Evolutionary conservation across 108 stramenopile genomes (phyloP).

Genomic region (Stephanodiscus triporus): DNA sequence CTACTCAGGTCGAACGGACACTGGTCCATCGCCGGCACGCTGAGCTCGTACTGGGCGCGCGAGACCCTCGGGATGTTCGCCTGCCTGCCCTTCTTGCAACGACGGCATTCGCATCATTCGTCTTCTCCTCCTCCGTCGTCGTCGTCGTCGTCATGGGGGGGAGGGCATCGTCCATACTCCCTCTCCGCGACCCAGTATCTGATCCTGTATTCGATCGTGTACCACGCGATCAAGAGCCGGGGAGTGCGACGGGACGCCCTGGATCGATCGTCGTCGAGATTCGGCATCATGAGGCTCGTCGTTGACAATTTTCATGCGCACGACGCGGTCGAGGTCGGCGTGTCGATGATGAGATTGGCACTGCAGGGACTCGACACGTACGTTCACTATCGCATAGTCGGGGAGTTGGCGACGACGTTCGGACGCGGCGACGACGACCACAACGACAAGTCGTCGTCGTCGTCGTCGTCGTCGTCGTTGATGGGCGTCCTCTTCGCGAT

Average conservation of each 20-base stretch:
- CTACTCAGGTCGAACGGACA: slow-evolving; percentile 49
- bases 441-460: background rate
- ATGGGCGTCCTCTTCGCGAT: slow-evolving; percentile 45
- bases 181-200: slow-evolving; percentile 51
- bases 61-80: slow-evolving; percentile 53
- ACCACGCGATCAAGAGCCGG: slow-evolving; percentile 58
- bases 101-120: background rate
- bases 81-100: slow-evolving; percentile 41
- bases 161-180: no score
- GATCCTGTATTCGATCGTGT: slow-evolving; percentile 52
- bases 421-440: background rate
- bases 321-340: slow-evolving; percentile 20
- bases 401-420: slow-evolving; percentile 32
- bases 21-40: slow-evolving; percentile 57
- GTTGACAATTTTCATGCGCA: slow-evolving; percentile 58
- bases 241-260: slow-evolving; percentile 54
- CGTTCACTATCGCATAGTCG: slow-evolving; percentile 51
- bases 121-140: no score
- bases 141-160: no score
- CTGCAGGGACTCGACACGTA: slow-evolving; percentile 54
- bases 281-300: slow-evolving; percentile 59
- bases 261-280: slow-evolving; percentile 31
- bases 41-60: slow-evolving; percentile 55
- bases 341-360: slow-evolving; percentile 37
- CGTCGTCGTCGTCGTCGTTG: background rate